Evolutionary conservation across 2,329 filamentous ascomycete genomes (phyloP), one percentile per base, ranked within the genome.

Genomic region (Calonectria pteridis): DNA sequence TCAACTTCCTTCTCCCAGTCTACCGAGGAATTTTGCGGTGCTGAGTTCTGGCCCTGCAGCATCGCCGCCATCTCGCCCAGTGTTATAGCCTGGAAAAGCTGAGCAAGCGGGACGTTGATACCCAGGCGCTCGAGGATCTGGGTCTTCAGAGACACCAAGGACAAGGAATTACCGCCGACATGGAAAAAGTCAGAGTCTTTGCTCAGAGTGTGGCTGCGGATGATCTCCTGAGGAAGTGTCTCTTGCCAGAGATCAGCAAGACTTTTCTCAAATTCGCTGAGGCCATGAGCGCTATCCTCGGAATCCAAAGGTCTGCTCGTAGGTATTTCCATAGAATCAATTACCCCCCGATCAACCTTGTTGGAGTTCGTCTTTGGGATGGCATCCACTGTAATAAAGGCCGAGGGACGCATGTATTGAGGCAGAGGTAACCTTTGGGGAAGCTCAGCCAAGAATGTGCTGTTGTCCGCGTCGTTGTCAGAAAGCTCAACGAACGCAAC

Each of bases 161-260:
- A 78, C 4, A 88, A 68, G 0, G 86, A 88, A 69, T 82, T 87
- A 4, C 86, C 87, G 11, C 87, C 87, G 2, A 84, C 76, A 0
- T 76, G 69, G 77, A 88, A 88, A 77, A 89, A 88, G 77, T 87
- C 84, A 6, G 84, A 79, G 0, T 67, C n/a, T 6, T 55, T 55
- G 51, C n/a, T 33, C 18, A 55, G 14, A 14, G 51, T 55, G 29
- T 55, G 51, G 29, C 3, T 55, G 18, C 20, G 51, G 18, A 55
- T 55, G 29, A 55, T 55, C 18, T 55, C 51, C 28, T 33, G 28
- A n/a, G 51, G 51, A n/a, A 55, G 28, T 5, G 29, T 33, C 18
- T 55, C 51, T 18, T 55, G 28, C 51, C 51, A 55, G 28, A 55
- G 29, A 55, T 7, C 5, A n/a, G 51, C 51, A n/a, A 55, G 51